Conservation (phyloP, 75 land plant species). For the Chamaecyparis obtusa region DNA sequence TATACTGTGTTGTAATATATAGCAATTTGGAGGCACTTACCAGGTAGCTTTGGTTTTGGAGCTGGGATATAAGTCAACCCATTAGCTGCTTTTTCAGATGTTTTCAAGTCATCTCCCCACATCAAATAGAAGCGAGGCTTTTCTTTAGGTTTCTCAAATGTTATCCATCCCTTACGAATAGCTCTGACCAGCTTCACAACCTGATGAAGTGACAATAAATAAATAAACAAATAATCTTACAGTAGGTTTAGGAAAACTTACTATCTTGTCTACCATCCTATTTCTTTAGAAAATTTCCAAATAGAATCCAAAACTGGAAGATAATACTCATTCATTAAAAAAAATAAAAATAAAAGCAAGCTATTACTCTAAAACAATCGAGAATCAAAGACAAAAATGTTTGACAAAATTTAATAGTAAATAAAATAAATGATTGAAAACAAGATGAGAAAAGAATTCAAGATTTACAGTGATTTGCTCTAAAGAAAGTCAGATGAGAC, state of each 20-base stretch:
- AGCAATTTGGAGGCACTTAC: constrained; percentile 23
- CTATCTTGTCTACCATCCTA: not conserved
- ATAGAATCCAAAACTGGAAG: not conserved
- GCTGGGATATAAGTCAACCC: constrained; percentile 85
- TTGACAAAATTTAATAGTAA: not conserved
- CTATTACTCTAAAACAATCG: not conserved
- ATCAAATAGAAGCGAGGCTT: constrained; percentile 56
- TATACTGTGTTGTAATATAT: not conserved
- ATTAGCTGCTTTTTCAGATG: constrained; percentile 53
- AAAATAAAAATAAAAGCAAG: not conserved
- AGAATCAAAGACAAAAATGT: not conserved
- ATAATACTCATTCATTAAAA: not conserved
- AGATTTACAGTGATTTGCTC: not conserved
- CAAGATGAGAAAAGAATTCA: not conserved
- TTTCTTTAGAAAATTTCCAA: not conserved
- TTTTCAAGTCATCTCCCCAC: constrained; percentile 91
- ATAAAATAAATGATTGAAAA: not conserved
- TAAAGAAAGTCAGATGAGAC: not conserved
- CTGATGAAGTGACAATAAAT: constrained; percentile 10
- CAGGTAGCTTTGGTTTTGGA: constrained; percentile 86
- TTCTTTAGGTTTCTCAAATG: constrained; percentile 84
- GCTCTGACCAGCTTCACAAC: constrained; percentile 65
- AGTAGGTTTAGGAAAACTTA: not conserved
- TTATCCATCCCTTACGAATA: constrained; percentile 79
- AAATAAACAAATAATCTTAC: not conserved